phyloP scores from a whole-genome alignment of 1,284 basidiomycete species.

The Ceratobasidium sp. region DNA sequence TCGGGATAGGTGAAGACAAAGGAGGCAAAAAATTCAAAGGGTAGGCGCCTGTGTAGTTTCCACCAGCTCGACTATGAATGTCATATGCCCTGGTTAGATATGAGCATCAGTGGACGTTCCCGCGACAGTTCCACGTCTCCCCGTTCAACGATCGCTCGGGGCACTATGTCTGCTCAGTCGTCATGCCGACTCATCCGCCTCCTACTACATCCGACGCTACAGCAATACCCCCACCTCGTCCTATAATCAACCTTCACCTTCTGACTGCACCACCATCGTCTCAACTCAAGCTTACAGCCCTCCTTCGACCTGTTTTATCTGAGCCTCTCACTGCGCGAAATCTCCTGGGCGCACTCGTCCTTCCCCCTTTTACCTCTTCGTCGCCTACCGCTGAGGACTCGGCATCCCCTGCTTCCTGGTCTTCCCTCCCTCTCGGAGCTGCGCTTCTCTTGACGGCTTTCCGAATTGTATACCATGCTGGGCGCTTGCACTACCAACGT shows the following conservation, averaged over 20 bases:
- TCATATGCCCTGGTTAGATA: slow-evolving; percentile 59
- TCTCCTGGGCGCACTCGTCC: slow-evolving; percentile 63
- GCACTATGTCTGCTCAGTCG: slow-evolving; percentile 71
- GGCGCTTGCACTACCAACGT: slow-evolving; percentile 74
- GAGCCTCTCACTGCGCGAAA: slow-evolving; percentile 61
- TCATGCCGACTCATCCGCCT: slow-evolving; percentile 61
- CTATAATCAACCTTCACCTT: slow-evolving; percentile 64
- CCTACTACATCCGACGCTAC: slow-evolving; percentile 51
- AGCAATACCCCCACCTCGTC: slow-evolving; percentile 54
- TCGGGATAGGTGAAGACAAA: slow-evolving; percentile 57
- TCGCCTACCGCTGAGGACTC: neutral
- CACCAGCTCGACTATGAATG: neutral
- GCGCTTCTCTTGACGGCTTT: slow-evolving; percentile 70
- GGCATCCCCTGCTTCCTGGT: slow-evolving; percentile 21
- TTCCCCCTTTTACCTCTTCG: slow-evolving; percentile 62
- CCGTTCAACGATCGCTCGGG: slow-evolving; percentile 83
- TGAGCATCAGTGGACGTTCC: slow-evolving; percentile 78
- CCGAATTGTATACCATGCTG: slow-evolving; percentile 76
- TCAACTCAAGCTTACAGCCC: slow-evolving; percentile 66
- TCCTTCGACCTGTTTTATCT: slow-evolving; percentile 60
- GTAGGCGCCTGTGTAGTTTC: slow-evolving; percentile 55
- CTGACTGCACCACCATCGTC: slow-evolving; percentile 59
- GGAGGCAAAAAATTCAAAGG: slow-evolving; percentile 61
- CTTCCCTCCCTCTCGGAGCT: slow-evolving; percentile 30
- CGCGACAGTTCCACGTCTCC: slow-evolving; percentile 81